Conservation (phyloP, 106 monocot species). For the Apostasia shenzhenica region DNA sequence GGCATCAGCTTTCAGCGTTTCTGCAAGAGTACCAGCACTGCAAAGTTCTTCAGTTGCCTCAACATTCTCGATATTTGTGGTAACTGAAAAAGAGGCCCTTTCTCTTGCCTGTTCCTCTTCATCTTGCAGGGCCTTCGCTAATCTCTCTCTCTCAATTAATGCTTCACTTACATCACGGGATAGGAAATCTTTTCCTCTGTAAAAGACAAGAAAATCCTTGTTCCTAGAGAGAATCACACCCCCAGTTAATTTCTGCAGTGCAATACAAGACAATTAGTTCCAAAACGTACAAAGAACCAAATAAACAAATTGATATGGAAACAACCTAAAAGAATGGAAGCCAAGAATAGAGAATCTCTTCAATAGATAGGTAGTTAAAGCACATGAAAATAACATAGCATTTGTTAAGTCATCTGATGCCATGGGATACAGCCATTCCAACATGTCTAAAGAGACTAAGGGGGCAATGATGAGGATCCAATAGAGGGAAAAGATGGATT, state of each 20-base stretch:
- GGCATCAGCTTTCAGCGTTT: conserved; percentile 83
- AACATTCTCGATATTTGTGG: conserved; percentile 26
- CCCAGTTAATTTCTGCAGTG: conserved; percentile 84
- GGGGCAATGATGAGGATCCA: too few relatives aligned
- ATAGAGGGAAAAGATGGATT: too few relatives aligned
- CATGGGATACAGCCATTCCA: too few relatives aligned
- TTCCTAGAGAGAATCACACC: conserved; percentile 84
- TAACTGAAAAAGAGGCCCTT: conserved; percentile 50
- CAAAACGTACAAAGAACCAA: not conserved
- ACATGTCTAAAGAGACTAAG: too few relatives aligned
- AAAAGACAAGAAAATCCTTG: conserved; percentile 91
- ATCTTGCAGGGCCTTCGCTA: conserved; percentile 81
- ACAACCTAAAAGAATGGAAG: too few relatives aligned
- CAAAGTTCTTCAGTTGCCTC: conserved; percentile 34
- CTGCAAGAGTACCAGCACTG: conserved; percentile 70
- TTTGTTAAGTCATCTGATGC: too few relatives aligned
- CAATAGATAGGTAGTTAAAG: too few relatives aligned
- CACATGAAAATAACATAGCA: too few relatives aligned
- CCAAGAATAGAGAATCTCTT: too few relatives aligned
- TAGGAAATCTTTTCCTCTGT: conserved; percentile 92
- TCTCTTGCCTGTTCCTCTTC: conserved; percentile 82
- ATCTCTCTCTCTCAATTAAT: conserved; percentile 77
- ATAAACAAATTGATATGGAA: too few relatives aligned
- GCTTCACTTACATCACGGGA: conserved; percentile 67
- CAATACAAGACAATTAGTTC: conserved; percentile 12